phyloP scores from a whole-genome alignment of 1,139 yeast species.

The Lodderomyces beijingensis region DNA sequence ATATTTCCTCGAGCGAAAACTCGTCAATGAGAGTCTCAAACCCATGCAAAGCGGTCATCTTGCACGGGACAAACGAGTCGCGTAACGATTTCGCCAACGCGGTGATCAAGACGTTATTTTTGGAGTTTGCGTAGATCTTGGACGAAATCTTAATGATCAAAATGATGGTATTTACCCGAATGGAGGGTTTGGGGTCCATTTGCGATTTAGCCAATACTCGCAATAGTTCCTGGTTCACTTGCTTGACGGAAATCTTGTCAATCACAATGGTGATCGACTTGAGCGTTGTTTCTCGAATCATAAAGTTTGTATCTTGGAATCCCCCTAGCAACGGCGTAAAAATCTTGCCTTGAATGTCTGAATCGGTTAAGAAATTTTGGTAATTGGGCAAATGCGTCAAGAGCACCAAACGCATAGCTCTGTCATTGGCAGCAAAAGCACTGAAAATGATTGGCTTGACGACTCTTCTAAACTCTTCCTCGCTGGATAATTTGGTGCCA shows the following conservation, averaged over 20 bases:
- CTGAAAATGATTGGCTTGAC: conserved; percentile 64
- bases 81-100: conserved; percentile 81
- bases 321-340: conserved; percentile 72
- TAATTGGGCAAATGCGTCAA: conserved; percentile 60
- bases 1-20: conserved; percentile 72
- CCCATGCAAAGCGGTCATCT: conserved; percentile 76
- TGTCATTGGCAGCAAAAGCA: conserved; percentile 63
- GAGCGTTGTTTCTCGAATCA: conserved; percentile 77
- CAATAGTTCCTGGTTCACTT: conserved; percentile 79
- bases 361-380: conserved; percentile 47
- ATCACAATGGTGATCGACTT: conserved; percentile 63
- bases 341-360: conserved; percentile 65
- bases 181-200: conserved; percentile 76
- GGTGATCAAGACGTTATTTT: conserved; percentile 73
- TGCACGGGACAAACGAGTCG: conserved; percentile 75
- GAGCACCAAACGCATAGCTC: conserved; percentile 70
- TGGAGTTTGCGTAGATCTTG: conserved; percentile 53
- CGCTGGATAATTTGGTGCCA: conserved; percentile 35
- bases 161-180: conserved; percentile 81
- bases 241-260: conserved; percentile 70
- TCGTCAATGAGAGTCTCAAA: conserved; percentile 60
- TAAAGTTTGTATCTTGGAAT: conserved; percentile 77
- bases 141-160: conserved; percentile 69
- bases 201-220: conserved; percentile 84
- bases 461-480: conserved; percentile 36